Conservation (phyloP, 805 yeast species). For the Monosporozyma servazzii region DNA sequence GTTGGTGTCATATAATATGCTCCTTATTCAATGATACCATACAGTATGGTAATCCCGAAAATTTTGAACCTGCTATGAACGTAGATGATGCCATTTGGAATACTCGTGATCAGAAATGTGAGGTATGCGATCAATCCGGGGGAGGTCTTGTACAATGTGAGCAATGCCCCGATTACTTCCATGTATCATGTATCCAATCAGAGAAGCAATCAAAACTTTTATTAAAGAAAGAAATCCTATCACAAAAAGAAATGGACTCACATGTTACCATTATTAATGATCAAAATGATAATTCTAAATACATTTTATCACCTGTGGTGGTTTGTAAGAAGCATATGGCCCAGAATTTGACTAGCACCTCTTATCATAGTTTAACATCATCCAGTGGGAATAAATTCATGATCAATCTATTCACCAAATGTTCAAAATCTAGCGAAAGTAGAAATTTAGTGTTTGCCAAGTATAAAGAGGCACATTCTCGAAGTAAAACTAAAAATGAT, state of each 20-base stretch:
- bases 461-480: slow-evolving; percentile 8
- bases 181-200: slow-evolving; percentile 24
- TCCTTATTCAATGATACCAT: slow-evolving; percentile 46
- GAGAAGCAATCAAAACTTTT: slow-evolving; percentile 7
- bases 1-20: slow-evolving; percentile 76
- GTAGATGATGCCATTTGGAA: slow-evolving; percentile 25
- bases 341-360: not conserved
- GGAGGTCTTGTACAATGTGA: slow-evolving; percentile 35
- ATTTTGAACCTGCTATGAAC: slow-evolving; percentile 42
- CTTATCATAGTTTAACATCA: slow-evolving; percentile 5
- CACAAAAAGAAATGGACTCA: not conserved
- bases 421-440: slow-evolving; percentile 5
- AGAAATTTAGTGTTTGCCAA: slow-evolving; percentile 5
- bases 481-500: not conserved
- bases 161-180: slow-evolving; percentile 12
- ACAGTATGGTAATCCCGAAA: slow-evolving; percentile 33
- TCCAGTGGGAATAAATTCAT: not conserved
- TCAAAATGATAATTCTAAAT: not conserved
- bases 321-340: slow-evolving; percentile 7
- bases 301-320: slow-evolving; percentile 8
- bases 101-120: slow-evolving; percentile 33
- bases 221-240: slow-evolving; percentile 5
- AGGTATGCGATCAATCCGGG: slow-evolving; percentile 36
- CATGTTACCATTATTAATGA: not conserved
- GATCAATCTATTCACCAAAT: slow-evolving; percentile 8